These are phyloP conservation scores for Toxicodendron radicans DNA, from an alignment of 345 rosid genomes.

Conservation along the genomic window DNA sequence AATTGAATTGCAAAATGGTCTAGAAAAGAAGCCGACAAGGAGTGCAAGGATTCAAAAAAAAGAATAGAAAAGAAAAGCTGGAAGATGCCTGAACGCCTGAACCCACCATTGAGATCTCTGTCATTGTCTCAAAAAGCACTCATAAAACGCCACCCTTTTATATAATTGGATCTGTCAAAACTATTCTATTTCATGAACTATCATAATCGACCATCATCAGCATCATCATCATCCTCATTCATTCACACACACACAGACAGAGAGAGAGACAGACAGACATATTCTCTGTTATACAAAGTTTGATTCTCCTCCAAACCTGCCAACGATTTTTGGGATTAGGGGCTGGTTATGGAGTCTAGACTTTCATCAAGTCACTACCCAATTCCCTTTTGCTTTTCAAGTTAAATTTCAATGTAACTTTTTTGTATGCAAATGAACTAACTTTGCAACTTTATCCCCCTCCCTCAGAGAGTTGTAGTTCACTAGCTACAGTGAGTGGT, in stretches of 20 bases:
- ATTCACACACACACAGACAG: no score
- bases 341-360: no score
- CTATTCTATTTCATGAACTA: neutral
- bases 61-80: conserved; percentile 19
- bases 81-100: conserved; percentile 24
- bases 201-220: neutral
- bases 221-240: neutral
- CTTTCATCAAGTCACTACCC: no score
- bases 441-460: no score
- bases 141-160: neutral
- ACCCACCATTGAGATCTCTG: conserved; percentile 3
- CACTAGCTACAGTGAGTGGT: no score
- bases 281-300: conserved; percentile 12
- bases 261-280: neutral
- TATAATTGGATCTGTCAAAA: neutral
- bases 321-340: no score
- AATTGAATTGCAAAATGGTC: conserved; percentile 6
- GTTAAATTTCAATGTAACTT: no score
- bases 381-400: no score
- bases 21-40: conserved; percentile 11
- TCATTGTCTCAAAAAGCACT: conserved; percentile 10
- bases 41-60: conserved; percentile 7
- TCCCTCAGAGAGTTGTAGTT: no score
- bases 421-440: no score
- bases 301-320: conserved; percentile 1